These are phyloP conservation scores for Saxophila tyrrhenica DNA, from an alignment of 495 filamentous ascomycete genomes.

Conservation along the genomic window DNA sequence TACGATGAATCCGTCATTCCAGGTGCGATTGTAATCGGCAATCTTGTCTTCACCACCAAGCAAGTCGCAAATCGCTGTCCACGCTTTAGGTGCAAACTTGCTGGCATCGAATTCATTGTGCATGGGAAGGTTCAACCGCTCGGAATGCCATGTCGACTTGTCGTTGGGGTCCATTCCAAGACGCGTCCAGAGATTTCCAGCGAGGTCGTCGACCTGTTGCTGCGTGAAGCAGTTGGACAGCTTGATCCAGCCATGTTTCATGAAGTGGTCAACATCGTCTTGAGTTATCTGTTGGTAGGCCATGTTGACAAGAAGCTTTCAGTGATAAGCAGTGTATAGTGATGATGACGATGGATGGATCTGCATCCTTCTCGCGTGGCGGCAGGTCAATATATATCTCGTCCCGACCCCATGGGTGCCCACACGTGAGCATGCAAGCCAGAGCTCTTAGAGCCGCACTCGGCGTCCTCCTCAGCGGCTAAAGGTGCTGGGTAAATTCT, in stretches of 20 bases:
- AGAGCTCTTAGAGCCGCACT: not conserved
- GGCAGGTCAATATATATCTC: not conserved
- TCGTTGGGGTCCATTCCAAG: constrained; percentile 57
- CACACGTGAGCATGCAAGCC: not conserved
- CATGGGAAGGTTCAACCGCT: constrained; percentile 54
- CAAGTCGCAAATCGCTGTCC: constrained; percentile 59
- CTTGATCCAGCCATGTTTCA: constrained; percentile 55
- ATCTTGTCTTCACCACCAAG: constrained; percentile 55
- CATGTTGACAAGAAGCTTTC: not conserved
- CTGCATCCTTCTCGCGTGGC: not conserved
- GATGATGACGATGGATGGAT: not conserved
- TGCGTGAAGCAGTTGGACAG: constrained; percentile 48
- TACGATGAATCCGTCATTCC: constrained; percentile 62
- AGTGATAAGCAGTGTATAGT: not conserved
- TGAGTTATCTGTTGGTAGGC: constrained; percentile 36
- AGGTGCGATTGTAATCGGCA: constrained; percentile 36
- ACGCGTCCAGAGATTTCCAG: constrained; percentile 51
- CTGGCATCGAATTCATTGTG: constrained; percentile 43
- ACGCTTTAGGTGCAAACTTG: constrained; percentile 55
- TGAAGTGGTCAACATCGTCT: constrained; percentile 54
- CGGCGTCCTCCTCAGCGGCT: too few species aligned
- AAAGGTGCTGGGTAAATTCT: not conserved
- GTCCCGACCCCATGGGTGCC: not conserved
- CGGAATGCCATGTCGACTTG: constrained; percentile 53
- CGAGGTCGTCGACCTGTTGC: constrained; percentile 47